phyloP scores from a whole-genome alignment of 768 basidiomycete genomes.

The Pholiota molesta region DNA sequence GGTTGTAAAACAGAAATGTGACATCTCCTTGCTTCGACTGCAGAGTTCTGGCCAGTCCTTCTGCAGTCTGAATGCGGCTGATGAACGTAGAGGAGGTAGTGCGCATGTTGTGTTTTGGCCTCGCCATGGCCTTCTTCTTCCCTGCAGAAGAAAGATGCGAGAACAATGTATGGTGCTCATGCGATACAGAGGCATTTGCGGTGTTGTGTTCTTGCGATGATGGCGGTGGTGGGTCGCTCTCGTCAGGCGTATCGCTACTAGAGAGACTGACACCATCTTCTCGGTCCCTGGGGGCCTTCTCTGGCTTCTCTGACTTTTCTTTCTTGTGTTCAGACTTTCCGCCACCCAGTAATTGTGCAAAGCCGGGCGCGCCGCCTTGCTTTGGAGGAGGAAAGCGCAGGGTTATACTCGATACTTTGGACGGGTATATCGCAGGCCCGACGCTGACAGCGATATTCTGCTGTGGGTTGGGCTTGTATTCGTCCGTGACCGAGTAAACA shows the following conservation, averaged over 20 bases:
- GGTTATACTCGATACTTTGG: slow-evolving; percentile 61
- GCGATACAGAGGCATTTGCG: slow-evolving; percentile 38
- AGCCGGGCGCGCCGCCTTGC: slow-evolving; percentile 55
- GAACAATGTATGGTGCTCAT: slow-evolving; percentile 62
- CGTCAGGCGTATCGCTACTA: slow-evolving; percentile 81
- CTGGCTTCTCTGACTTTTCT: slow-evolving; percentile 37
- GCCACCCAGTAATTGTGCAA: slow-evolving; percentile 69
- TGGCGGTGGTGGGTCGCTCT: slow-evolving; percentile 43
- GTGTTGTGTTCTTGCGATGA: slow-evolving; percentile 42
- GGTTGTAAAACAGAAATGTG: slow-evolving; percentile 87
- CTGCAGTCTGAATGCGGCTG: slow-evolving; percentile 79
- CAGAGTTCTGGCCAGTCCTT: slow-evolving; percentile 72
- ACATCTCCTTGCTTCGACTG: slow-evolving; percentile 83
- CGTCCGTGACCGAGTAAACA: slow-evolving; percentile 87
- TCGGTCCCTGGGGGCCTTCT: slow-evolving; percentile 50
- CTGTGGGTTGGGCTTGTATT: slow-evolving; percentile 67
- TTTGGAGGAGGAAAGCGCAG: slow-evolving; percentile 66
- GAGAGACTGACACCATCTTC: slow-evolving; percentile 77
- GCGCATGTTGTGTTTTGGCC: slow-evolving; percentile 90
- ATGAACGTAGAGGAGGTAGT: slow-evolving; percentile 94
- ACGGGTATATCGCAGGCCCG: slow-evolving; percentile 51
- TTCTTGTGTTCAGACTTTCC: slow-evolving; percentile 69
- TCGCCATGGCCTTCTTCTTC: slow-evolving; percentile 64
- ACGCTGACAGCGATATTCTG: slow-evolving; percentile 43
- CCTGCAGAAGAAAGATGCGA: slow-evolving; percentile 47